phyloP scores from a whole-genome alignment of 352 stramenopile species.

The Phytophthora litchii region DNA sequence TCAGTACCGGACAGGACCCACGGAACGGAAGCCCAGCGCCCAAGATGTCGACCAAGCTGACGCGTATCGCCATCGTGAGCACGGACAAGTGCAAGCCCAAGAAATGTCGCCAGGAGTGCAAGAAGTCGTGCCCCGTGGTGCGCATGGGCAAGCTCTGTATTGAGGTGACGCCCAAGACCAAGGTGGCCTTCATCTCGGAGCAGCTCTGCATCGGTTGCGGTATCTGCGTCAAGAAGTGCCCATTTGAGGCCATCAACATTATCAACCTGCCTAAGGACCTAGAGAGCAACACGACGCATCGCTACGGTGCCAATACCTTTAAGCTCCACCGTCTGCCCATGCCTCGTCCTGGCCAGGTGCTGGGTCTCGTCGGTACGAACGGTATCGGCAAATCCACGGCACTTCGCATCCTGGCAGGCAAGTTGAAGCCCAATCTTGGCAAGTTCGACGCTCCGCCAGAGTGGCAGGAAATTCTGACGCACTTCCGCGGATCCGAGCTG shows the following conservation, averaged over 20 bases:
- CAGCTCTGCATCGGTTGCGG: constrained; percentile 99
- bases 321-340: constrained; percentile 99
- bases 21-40: constrained; percentile 24
- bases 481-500: constrained; percentile 97
- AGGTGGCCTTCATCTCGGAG: constrained; percentile 99
- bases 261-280: constrained; percentile 99
- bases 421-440: constrained; percentile 99
- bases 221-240: constrained; percentile 99
- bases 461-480: constrained; percentile 99
- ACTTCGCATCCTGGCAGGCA: constrained; percentile 99
- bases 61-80: constrained; percentile 98
- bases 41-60: constrained; percentile 91
- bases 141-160: constrained; percentile 99
- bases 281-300: constrained; percentile 98
- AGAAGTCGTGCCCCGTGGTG: constrained; percentile 98
- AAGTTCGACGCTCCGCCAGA: constrained; percentile 96
- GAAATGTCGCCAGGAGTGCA: constrained; percentile 99
- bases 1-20: constrained; percentile 32
- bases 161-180: constrained; percentile 96
- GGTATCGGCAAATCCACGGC: constrained; percentile 99
- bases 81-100: constrained; percentile 99
- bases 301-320: constrained; percentile 99
- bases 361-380: constrained; percentile 99
- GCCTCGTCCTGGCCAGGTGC: constrained; percentile 97
- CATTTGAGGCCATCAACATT: constrained; percentile 99